These are phyloP conservation scores for Hamamelis virginiana DNA, from an alignment of 164 flowering plant species.

Conservation along the genomic window DNA sequence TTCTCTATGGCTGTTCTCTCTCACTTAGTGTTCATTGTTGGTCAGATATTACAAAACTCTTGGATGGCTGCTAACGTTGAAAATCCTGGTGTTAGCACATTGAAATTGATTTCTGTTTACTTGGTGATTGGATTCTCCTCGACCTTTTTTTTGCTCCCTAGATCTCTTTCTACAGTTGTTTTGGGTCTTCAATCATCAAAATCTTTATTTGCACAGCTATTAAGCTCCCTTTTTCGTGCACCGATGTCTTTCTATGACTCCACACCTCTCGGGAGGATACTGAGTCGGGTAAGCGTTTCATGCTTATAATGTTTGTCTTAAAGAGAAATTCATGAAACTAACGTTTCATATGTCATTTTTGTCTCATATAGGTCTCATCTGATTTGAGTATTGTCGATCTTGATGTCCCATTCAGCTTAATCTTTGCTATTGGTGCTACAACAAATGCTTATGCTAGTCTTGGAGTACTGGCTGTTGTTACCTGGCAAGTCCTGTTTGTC, in stretches of 20 bases:
- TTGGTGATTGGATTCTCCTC: conserved; percentile 27
- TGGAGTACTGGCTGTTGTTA: conserved; percentile 40
- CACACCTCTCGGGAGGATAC: conserved; percentile 49
- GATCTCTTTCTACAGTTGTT: conserved; percentile 28
- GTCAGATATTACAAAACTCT: conserved; percentile 39
- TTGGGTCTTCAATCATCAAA: conserved; percentile 40
- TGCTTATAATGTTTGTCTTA: background rate
- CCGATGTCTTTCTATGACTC: conserved; percentile 58
- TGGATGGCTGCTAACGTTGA: conserved; percentile 52
- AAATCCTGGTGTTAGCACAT: conserved; percentile 25
- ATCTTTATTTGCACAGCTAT: conserved; percentile 36
- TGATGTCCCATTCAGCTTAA: conserved; percentile 36
- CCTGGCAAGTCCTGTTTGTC: conserved; percentile 51
- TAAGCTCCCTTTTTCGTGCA: conserved; percentile 47
- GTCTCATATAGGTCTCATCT: conserved; percentile 35
- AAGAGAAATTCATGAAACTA: background rate
- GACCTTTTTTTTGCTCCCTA: conserved; percentile 21
- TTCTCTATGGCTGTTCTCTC: conserved; percentile 23
- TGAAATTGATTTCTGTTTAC: conserved; percentile 30
- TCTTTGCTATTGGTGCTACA: conserved; percentile 31
- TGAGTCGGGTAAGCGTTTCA: conserved; percentile 41
- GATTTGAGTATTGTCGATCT: conserved; percentile 48
- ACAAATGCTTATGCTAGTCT: conserved; percentile 28
- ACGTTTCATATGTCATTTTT: background rate
- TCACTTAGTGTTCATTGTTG: conserved; percentile 30